phyloP scores from a whole-genome alignment of 1,139 yeast genomes.

The Kurtzmaniella quercitrusa region DNA sequence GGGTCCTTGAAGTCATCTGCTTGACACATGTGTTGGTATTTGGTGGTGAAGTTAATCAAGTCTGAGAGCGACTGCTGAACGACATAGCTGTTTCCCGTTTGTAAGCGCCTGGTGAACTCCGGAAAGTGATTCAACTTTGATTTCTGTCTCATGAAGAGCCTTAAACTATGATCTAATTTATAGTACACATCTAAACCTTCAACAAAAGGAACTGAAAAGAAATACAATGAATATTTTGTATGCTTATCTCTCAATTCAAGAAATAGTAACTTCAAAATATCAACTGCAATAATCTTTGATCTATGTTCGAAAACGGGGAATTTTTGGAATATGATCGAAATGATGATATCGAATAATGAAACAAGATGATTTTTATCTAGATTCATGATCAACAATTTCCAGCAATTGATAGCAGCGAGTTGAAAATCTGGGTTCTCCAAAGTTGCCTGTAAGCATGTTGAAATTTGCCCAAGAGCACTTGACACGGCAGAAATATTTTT shows the following conservation, averaged over 20 bases:
- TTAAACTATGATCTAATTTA: slow-evolving; percentile 20
- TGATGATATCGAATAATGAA: slow-evolving; percentile 42
- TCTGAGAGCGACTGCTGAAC: slow-evolving; percentile 77
- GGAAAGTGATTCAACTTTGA: slow-evolving; percentile 32
- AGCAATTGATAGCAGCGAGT: slow-evolving; percentile 59
- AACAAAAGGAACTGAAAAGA: slow-evolving; percentile 47
- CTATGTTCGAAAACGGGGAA: slow-evolving; percentile 49
- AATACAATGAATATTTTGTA: slow-evolving; percentile 41
- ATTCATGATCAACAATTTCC: slow-evolving; percentile 53
- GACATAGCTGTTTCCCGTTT: slow-evolving; percentile 69
- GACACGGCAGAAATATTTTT: slow-evolving; percentile 61
- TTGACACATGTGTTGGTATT: slow-evolving; percentile 47
- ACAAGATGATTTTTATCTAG: slow-evolving; percentile 50
- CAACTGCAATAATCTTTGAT: slow-evolving; percentile 44
- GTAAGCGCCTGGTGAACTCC: slow-evolving; percentile 53
- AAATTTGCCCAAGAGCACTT: slow-evolving; percentile 82
- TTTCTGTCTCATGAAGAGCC: slow-evolving; percentile 22
- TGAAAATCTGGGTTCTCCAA: slow-evolving; percentile 62
- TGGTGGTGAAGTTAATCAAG: slow-evolving; percentile 46
- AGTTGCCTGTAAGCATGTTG: slow-evolving; percentile 81
- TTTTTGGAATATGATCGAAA: slow-evolving; percentile 53
- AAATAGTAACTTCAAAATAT: slow-evolving; percentile 40
- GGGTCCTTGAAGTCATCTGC: slow-evolving; percentile 27
- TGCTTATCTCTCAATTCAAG: slow-evolving; percentile 29
- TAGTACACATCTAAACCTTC: slow-evolving; percentile 31